These are phyloP conservation scores for Blastobotrys arbuscula DNA, from an alignment of 1,139 yeast genomes.

Conservation along the genomic window DNA sequence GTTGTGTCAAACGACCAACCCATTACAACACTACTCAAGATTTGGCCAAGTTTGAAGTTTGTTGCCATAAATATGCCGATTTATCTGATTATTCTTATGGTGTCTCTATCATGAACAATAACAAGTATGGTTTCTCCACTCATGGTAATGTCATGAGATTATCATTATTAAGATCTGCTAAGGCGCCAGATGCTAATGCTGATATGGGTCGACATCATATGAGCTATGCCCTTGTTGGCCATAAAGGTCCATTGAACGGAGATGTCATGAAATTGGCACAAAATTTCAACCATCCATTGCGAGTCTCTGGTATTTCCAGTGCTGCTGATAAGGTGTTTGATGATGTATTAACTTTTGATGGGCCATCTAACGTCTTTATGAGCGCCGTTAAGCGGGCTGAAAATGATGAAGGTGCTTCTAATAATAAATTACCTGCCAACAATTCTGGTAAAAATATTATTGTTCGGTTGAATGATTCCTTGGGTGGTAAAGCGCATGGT, in stretches of 20 bases:
- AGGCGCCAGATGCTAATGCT: slow-evolving; percentile 87
- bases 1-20: slow-evolving; percentile 84
- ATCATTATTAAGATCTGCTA: slow-evolving; percentile 76
- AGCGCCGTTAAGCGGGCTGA: slow-evolving; percentile 84
- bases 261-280: slow-evolving; percentile 70
- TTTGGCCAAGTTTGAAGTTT: slow-evolving; percentile 91
- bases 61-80: slow-evolving; percentile 91
- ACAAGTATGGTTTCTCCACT: slow-evolving; percentile 88
- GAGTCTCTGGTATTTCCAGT: too few relatives aligned
- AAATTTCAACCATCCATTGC: slow-evolving; percentile 64
- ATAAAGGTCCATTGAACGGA: slow-evolving; percentile 55
- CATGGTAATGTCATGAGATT: slow-evolving; percentile 86
- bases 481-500: slow-evolving; percentile 70
- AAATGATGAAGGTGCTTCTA: slow-evolving; percentile 54
- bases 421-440: slow-evolving; percentile 36
- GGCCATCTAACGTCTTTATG: slow-evolving; percentile 56
- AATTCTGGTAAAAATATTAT: slow-evolving; percentile 42
- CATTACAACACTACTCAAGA: slow-evolving; percentile 96
- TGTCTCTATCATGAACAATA: slow-evolving; percentile 73
- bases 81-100: slow-evolving; percentile 82
- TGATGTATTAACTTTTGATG: slow-evolving; percentile 33
- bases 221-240: slow-evolving; percentile 81
- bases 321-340: slow-evolving; percentile 16
- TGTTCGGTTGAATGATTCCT: slow-evolving; percentile 73
- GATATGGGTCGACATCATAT: slow-evolving; percentile 88